Conservation (phyloP, 2,329 filamentous ascomycete genomes). For the Bipolaris bicolor region DNA sequence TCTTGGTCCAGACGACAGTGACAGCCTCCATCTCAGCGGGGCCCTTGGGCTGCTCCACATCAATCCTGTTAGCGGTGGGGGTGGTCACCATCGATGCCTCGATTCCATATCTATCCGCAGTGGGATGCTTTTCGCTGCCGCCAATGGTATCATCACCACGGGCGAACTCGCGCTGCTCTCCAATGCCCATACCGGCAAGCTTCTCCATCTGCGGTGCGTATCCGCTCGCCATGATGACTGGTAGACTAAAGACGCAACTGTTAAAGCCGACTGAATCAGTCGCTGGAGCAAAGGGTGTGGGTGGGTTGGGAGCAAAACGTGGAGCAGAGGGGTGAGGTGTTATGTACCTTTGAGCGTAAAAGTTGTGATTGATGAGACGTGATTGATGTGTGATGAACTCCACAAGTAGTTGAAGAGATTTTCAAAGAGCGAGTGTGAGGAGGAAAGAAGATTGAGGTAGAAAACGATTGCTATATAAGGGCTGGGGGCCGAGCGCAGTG, state of each 20-base stretch:
- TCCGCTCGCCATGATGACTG: constrained; percentile 10
- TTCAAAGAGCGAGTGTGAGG: not conserved
- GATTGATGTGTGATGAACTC: not conserved
- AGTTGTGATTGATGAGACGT: not conserved
- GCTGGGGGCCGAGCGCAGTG: not conserved
- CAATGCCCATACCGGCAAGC: constrained; percentile 7
- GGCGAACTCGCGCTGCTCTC: constrained; percentile 8
- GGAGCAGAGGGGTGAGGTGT: not conserved
- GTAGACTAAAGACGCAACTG: not conserved
- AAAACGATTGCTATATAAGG: no score
- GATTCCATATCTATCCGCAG: not conserved
- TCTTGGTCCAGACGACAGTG: constrained; percentile 50
- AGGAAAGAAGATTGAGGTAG: not conserved
- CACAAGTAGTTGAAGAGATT: no score
- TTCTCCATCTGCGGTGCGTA: constrained; percentile 12
- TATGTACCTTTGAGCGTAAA: not conserved
- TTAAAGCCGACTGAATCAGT: not conserved
- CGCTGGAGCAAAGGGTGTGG: no score
- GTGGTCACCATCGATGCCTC: not conserved
- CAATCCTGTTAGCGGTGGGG: not conserved
- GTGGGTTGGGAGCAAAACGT: not conserved
- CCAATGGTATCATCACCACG: not conserved
- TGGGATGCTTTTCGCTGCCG: constrained; percentile 1
- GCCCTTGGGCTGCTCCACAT: constrained; percentile 13
- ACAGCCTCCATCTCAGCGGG: constrained; percentile 50